These are phyloP conservation scores for Wickerhamiella slavikovae DNA, from an alignment of 805 yeast genomes.

Conservation along the genomic window DNA sequence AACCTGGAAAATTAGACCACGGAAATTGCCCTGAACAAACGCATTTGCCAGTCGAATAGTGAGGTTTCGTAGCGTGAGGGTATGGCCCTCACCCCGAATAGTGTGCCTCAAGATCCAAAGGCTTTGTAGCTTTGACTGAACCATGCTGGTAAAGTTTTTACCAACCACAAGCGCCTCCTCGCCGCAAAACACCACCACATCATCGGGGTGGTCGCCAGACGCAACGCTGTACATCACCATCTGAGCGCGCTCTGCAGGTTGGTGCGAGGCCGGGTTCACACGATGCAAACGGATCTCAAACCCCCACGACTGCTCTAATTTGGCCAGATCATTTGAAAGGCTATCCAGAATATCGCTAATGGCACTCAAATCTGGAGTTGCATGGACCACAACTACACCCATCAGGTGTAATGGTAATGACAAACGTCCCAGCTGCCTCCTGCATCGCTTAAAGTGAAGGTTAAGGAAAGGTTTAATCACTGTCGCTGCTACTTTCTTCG, in stretches of 20 bases:
- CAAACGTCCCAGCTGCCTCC: no score
- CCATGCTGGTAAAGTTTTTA: constrained; percentile 36
- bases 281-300: constrained; percentile 49
- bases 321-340: constrained; percentile 46
- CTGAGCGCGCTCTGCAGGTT: constrained; percentile 4
- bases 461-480: no score
- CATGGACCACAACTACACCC: constrained; percentile 1
- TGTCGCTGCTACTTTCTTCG: constrained; percentile 9
- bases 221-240: constrained; percentile 15
- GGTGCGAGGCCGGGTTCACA: constrained; percentile 30
- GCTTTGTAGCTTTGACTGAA: constrained; percentile 39
- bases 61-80: constrained; percentile 32
- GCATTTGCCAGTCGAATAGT: constrained; percentile 47
- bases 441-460: no score
- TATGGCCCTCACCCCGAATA: constrained; percentile 54
- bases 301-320: constrained; percentile 41
- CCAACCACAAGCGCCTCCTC: constrained; percentile 24
- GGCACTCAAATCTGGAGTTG: constrained; percentile 16
- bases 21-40: constrained; percentile 51
- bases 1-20: constrained; percentile 46
- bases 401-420: not conserved
- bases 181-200: constrained; percentile 15
- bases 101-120: constrained; percentile 52
- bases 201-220: constrained; percentile 14
- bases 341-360: constrained; percentile 53